A percentile compares a stretch with the other conserved stretches of the same genome.
Evolutionary conservation across 1,284 basidiomycete species (phyloP).

Genomic region (Malassezia obtusa): DNA sequence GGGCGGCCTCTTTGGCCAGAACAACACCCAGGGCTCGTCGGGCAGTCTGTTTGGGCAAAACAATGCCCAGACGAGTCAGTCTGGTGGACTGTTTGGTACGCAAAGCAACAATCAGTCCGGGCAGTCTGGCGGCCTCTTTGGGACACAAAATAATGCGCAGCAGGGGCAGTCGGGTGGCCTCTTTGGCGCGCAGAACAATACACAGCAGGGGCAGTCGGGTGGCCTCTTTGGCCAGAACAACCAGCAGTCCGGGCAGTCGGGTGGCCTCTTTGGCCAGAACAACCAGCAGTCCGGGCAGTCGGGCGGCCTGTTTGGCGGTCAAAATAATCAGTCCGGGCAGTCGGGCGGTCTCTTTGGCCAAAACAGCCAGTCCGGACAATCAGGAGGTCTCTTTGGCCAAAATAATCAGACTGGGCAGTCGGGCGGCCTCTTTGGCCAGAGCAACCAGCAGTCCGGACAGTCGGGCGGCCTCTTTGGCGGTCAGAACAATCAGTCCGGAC

Average conservation of each 20-base stretch:
- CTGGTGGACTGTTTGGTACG: slow-evolving; percentile 13
- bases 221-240: slow-evolving; percentile 6
- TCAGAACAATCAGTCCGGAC: slow-evolving; percentile 11
- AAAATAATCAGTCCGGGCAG: slow-evolving; percentile 12
- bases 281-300: neutral
- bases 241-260: slow-evolving; percentile 12
- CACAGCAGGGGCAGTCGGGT: neutral
- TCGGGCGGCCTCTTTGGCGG: slow-evolving; percentile 21
- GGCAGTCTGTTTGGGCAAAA: slow-evolving; percentile 8
- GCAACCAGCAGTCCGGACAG: neutral
- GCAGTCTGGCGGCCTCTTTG: slow-evolving; percentile 19
- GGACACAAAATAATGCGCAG: slow-evolving; percentile 1
- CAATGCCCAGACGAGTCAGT: neutral
- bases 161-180: slow-evolving; percentile 1
- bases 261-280: slow-evolving; percentile 24
- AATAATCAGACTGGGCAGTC: neutral
- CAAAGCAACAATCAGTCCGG: neutral
- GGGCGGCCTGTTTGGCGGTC: slow-evolving; percentile 21
- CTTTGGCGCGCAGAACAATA: neutral
- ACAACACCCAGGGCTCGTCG: neutral
- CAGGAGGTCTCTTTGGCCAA: slow-evolving; percentile 1
- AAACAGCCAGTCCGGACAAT: neutral
- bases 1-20: slow-evolving; percentile 3
- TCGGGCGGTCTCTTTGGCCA: slow-evolving; percentile 25
- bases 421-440: slow-evolving; percentile 6